Conservation (phyloP, 768 basidiomycete genomes). For the Russula brevipes region DNA sequence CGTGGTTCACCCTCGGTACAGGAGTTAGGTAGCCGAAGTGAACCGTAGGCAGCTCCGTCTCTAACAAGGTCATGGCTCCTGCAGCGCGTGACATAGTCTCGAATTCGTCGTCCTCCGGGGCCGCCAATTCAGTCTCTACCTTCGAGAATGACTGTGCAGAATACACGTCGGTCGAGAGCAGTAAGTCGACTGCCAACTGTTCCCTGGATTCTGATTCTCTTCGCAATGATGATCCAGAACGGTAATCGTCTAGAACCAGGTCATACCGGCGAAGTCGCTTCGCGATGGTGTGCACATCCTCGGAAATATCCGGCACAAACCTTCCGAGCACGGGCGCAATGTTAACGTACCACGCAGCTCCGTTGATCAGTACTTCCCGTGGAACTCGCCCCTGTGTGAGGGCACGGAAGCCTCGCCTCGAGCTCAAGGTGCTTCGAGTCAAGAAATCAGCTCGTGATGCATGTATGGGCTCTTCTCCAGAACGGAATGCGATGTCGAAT, state of each 20-base stretch:
- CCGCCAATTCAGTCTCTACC: slow-evolving; percentile 6
- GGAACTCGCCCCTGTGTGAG: slow-evolving; percentile 47
- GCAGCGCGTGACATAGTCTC: slow-evolving; percentile 55
- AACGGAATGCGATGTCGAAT: slow-evolving; percentile 55
- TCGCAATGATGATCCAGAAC: slow-evolving; percentile 38
- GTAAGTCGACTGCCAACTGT: slow-evolving; percentile 58
- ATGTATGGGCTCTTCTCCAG: slow-evolving; percentile 44
- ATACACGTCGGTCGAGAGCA: slow-evolving; percentile 53
- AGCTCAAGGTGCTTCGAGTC: slow-evolving; percentile 47
- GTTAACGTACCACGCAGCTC: slow-evolving; percentile 51
- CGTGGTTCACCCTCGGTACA: slow-evolving; percentile 32
- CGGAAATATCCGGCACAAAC: slow-evolving; percentile 38
- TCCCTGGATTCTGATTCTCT: slow-evolving; percentile 53
- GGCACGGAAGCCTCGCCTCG: slow-evolving; percentile 48
- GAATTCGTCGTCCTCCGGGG: slow-evolving; percentile 34
- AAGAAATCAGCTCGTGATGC: slow-evolving; percentile 54
- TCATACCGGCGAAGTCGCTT: slow-evolving; percentile 43
- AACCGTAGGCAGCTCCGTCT: slow-evolving; percentile 49
- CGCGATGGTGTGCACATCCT: slow-evolving; percentile 34
- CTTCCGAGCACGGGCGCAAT: slow-evolving; percentile 43
- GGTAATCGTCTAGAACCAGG: slow-evolving; percentile 36
- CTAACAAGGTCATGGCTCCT: slow-evolving; percentile 44
- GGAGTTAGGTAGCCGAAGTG: slow-evolving; percentile 62
- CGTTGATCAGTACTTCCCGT: slow-evolving; percentile 34
- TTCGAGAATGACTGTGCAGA: slow-evolving; percentile 41